Evolutionary conservation across 73 alveolate species (phyloP).

Genomic region (Symbiodinium natans): DNA sequence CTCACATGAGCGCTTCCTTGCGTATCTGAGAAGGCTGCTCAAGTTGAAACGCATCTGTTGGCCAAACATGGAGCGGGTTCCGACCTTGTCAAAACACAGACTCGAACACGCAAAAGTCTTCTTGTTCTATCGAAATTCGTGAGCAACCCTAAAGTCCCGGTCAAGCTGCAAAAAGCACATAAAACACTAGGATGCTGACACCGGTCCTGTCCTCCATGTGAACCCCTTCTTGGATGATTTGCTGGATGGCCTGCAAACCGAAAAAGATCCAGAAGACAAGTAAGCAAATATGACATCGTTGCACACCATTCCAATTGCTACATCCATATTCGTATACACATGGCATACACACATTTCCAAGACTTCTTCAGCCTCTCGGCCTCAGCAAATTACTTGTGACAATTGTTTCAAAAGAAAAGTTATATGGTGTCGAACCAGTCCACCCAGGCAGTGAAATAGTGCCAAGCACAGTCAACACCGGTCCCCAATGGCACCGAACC

Average conservation of each 20-base stretch:
- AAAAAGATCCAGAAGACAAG: too few species aligned
- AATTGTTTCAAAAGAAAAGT: background rate
- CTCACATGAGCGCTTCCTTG: too few species aligned
- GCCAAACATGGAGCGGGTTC: conserved; percentile 98
- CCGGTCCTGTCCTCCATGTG: conserved; percentile 96
- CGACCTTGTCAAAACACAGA: conserved; percentile 94
- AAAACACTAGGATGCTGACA: conserved; percentile 94
- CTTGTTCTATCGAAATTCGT: too few species aligned
- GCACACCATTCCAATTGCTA: too few species aligned
- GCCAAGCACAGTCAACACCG: too few species aligned
- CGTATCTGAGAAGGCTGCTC: background rate
- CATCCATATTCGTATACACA: too few species aligned
- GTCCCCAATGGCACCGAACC: background rate
- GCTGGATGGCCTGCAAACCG: conserved; percentile 85
- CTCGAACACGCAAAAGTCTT: background rate
- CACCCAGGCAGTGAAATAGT: too few species aligned
- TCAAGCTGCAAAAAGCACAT: conserved; percentile 92
- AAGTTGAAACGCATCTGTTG: conserved; percentile 97
- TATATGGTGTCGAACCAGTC: background rate
- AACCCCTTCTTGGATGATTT: conserved; percentile 95
- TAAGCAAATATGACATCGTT: too few species aligned
- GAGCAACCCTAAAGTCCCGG: too few species aligned
- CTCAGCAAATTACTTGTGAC: too few species aligned
- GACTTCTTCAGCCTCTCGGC: too few species aligned
- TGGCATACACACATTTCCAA: too few species aligned